phyloP scores from a whole-genome alignment of 1,139 yeast species.

The Nakaseomyces uthaithaninus region DNA sequence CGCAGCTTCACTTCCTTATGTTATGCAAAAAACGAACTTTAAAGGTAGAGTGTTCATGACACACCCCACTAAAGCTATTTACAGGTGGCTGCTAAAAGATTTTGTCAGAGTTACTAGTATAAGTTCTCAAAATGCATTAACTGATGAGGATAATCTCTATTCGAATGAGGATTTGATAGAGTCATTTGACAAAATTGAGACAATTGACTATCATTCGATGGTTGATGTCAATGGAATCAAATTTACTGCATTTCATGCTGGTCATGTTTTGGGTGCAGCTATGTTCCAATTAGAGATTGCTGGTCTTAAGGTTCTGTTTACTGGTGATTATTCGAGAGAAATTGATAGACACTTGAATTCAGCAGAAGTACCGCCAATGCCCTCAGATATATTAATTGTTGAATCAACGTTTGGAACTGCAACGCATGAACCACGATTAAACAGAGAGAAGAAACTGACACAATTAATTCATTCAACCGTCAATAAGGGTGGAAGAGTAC shows the following conservation, averaged over 20 bases:
- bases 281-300: slow-evolving; percentile 95
- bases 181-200: slow-evolving; percentile 84
- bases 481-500: slow-evolving; percentile 81
- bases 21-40: slow-evolving; percentile 93
- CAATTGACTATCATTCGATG: slow-evolving; percentile 92
- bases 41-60: slow-evolving; percentile 97
- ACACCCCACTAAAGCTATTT: slow-evolving; percentile 96
- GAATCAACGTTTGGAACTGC: slow-evolving; percentile 98
- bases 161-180: slow-evolving; percentile 84
- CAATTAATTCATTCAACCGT: slow-evolving; percentile 77
- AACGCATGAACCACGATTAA: slow-evolving; percentile 83
- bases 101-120: slow-evolving; percentile 85
- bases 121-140: slow-evolving; percentile 40
- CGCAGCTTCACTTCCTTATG: slow-evolving; percentile 95
- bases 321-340: slow-evolving; percentile 95
- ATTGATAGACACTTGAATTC: slow-evolving; percentile 90
- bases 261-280: slow-evolving; percentile 97
- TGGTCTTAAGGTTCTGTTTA: slow-evolving; percentile 77
- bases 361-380: slow-evolving; percentile 86
- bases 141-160: slow-evolving; percentile 49
- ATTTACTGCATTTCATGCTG: slow-evolving; percentile 97
- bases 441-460: slow-evolving; percentile 75
- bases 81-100: slow-evolving; percentile 89
- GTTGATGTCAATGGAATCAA: slow-evolving; percentile 80
- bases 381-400: slow-evolving; percentile 84